A percentile compares a stretch with the other conserved stretches of the same genome.
Conservation (phyloP, 345 rosid genomes). For the Citrus cavaleriei region DNA sequence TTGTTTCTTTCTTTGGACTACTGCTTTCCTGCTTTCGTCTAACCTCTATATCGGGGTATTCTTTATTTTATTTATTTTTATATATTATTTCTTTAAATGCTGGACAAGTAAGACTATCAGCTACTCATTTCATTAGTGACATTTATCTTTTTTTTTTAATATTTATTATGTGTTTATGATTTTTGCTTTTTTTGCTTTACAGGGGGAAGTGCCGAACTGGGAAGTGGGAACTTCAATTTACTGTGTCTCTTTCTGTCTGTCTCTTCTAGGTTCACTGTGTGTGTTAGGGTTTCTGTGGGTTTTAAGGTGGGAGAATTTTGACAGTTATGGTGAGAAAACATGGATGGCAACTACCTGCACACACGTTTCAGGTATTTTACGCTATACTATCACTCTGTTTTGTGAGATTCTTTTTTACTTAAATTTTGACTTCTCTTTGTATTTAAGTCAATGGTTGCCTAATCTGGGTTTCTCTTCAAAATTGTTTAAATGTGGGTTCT, state of each 20-base stretch:
- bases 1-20: not conserved
- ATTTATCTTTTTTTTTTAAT: not conserved
- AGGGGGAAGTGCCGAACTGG: not conserved
- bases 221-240: not conserved
- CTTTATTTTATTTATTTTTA: not conserved
- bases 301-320: conserved; percentile 17
- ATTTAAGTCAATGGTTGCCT: not conserved
- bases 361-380: conserved; percentile 70
- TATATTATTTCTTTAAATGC: not conserved
- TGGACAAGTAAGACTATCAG: not conserved
- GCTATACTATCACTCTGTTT: not conserved
- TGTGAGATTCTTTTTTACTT: not conserved
- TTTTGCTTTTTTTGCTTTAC: not conserved
- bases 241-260: not conserved
- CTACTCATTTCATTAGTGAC: not conserved
- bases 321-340: conserved; percentile 87
- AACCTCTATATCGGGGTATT: not conserved
- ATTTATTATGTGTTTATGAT: not conserved
- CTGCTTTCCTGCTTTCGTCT: not conserved
- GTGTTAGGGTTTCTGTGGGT: conserved; percentile 2
- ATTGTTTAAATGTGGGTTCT: conserved; percentile 8
- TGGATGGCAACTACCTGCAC: conserved; percentile 99
- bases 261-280: not conserved
- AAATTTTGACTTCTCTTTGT: not conserved
- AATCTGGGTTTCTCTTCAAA: not conserved